Evolutionary conservation across 192 early-diverging fungal genomes (phyloP).

Genomic region (Rhizophagus sp.): DNA sequence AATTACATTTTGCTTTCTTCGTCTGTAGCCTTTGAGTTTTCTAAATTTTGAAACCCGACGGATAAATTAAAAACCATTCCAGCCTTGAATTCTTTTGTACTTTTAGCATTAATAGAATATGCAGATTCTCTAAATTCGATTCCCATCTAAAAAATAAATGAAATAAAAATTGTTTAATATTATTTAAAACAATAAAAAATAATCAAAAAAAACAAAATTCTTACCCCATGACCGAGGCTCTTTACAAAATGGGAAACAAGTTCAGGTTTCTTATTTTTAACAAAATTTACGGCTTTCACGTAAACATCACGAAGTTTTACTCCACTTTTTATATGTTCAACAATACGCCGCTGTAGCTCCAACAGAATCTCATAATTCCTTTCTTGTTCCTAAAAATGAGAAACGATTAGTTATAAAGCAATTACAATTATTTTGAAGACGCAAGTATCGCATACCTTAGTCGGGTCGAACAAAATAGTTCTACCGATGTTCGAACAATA

Average conservation of each 20-base stretch:
- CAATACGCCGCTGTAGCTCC: slow-evolving; percentile 76
- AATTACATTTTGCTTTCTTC: slow-evolving; percentile 64
- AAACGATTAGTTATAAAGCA: background rate
- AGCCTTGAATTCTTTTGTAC: slow-evolving; percentile 61
- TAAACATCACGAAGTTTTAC: slow-evolving; percentile 80
- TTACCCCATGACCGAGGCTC: slow-evolving; percentile 80
- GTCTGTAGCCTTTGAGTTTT: slow-evolving; percentile 72
- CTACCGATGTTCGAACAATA: slow-evolving; percentile 95
- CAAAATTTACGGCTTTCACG: slow-evolving; percentile 61
- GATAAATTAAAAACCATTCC: slow-evolving; percentile 87
- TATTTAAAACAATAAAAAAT: background rate
- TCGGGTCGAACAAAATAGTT: slow-evolving; percentile 93
- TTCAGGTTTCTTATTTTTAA: slow-evolving; percentile 81
- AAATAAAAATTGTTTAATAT: slow-evolving; percentile 22
- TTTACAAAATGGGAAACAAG: slow-evolving; percentile 85
- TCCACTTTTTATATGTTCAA: slow-evolving; percentile 73
- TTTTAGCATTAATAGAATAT: slow-evolving; percentile 78
- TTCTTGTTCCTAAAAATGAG: slow-evolving; percentile 64
- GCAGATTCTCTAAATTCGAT: slow-evolving; percentile 90
- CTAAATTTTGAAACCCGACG: slow-evolving; percentile 84
- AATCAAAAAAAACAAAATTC: background rate
- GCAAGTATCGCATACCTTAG: slow-evolving; percentile 45
- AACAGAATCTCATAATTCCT: slow-evolving; percentile 92
- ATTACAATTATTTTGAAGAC: slow-evolving; percentile 15
- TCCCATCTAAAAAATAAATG: slow-evolving; percentile 63